phyloP scores from a whole-genome alignment of 2,329 filamentous ascomycete genomes.

The Geosmithia flava region DNA sequence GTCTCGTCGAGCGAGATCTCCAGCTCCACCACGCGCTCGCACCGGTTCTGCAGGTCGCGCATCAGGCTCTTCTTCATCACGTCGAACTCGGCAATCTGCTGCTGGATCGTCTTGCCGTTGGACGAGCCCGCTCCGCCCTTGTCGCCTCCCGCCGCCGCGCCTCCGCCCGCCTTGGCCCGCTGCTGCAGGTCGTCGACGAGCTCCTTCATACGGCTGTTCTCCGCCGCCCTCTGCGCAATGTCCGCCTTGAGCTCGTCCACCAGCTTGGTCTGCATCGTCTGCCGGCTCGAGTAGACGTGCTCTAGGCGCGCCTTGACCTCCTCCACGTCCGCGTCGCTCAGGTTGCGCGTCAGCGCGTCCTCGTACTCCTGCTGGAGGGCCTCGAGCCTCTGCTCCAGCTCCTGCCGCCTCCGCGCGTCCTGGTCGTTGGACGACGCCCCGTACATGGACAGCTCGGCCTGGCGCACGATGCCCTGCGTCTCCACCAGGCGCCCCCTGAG shows the following conservation, averaged over 20 bases:
- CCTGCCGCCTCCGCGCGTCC: conserved; percentile 56
- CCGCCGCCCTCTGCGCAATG: conserved; percentile 63
- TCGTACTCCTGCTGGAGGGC: conserved; percentile 75
- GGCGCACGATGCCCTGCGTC: conserved; percentile 83
- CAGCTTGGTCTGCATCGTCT: conserved; percentile 60
- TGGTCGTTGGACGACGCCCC: conserved; percentile 52
- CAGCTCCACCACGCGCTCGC: conserved; percentile 93
- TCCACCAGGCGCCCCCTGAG: conserved; percentile 72
- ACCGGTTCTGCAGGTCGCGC: conserved; percentile 96
- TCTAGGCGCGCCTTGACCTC: conserved; percentile 74
- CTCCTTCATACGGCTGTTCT: conserved; percentile 69
- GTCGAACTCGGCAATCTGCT: conserved; percentile 97
- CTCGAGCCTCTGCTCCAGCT: conserved; percentile 65
- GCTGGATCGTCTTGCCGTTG: conserved; percentile 85
- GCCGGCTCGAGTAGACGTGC: conserved; percentile 63
- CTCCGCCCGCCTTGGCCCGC: conserved; percentile 50
- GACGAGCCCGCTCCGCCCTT: conserved; percentile 38
- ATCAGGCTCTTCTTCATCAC: conserved; percentile 99
- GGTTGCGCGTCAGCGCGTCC: conserved; percentile 64
- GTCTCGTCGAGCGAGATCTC: conserved; percentile 97
- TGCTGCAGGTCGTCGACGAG: conserved; percentile 72
- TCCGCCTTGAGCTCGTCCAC: conserved; percentile 68
- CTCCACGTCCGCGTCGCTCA: conserved; percentile 66
- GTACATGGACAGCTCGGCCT: conserved; percentile 79
- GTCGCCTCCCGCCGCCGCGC: conserved; percentile 3